Conservation (phyloP, 495 filamentous ascomycete genomes). For the Polyplosphaeria fusca region DNA sequence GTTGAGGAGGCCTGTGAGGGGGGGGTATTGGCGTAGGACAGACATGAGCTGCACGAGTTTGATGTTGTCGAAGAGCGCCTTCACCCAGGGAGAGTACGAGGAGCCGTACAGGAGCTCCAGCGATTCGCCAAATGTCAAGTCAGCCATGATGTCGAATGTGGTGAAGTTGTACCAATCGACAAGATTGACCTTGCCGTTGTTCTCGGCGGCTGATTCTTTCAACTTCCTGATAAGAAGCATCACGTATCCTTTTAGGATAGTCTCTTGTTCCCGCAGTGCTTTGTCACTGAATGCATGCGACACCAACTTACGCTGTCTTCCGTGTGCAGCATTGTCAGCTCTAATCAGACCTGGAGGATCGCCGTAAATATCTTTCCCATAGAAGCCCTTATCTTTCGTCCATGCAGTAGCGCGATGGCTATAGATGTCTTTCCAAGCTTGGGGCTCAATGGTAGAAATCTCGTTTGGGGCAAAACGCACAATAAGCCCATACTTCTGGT, state of each 20-base stretch:
- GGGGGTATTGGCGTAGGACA: conserved; percentile 1
- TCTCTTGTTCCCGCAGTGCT: conserved; percentile 23
- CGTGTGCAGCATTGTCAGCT: conserved; percentile 19
- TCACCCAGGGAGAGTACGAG: conserved; percentile 18
- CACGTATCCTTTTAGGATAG: conserved; percentile 9
- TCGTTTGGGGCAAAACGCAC: conserved; percentile 36
- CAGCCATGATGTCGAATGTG: conserved; percentile 30
- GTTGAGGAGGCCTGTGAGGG: neutral
- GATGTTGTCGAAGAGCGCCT: conserved; percentile 6
- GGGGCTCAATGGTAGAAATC: conserved; percentile 26
- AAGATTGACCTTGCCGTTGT: conserved; percentile 2
- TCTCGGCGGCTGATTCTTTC: neutral
- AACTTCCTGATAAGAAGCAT: conserved; percentile 17
- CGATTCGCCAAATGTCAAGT: conserved; percentile 28
- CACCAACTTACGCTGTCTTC: conserved; percentile 14
- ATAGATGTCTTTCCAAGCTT: conserved; percentile 24
- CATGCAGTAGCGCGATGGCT: neutral
- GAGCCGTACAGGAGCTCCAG: conserved; percentile 17
- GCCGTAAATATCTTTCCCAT: conserved; percentile 4
- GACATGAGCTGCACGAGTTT: neutral
- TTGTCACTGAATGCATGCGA: conserved; percentile 27
- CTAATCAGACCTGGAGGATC: neutral
- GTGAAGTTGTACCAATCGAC: conserved; percentile 25
- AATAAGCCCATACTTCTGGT: conserved; percentile 38
- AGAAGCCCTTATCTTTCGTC: conserved; percentile 16